phyloP scores from a whole-genome alignment of 257 asterid species.

The Solanum pimpinellifolium region DNA sequence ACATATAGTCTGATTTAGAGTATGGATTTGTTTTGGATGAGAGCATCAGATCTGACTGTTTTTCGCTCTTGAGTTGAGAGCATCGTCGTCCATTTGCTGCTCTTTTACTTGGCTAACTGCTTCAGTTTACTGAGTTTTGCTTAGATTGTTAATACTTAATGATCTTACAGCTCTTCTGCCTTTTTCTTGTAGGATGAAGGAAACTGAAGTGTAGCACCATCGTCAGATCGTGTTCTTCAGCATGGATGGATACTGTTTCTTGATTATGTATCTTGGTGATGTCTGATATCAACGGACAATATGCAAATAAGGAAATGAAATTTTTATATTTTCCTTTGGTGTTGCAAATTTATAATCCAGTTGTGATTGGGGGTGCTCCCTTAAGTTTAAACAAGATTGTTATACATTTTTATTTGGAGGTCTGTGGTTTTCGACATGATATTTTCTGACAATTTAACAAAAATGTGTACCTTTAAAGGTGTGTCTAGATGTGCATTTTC shows the following conservation, averaged over 20 bases:
- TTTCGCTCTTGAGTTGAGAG: not conserved
- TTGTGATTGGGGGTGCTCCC: not conserved
- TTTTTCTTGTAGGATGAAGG: not conserved
- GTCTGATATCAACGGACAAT: not conserved
- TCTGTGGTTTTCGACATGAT: not conserved
- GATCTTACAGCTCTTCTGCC: not conserved
- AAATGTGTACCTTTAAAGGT: not conserved
- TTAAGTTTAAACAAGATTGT: not conserved
- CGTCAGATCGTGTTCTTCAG: not conserved
- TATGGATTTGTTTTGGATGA: not conserved
- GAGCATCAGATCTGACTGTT: not conserved
- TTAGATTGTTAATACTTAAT: not conserved
- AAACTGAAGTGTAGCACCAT: not conserved
- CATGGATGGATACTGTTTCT: not conserved
- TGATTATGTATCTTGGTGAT: not conserved
- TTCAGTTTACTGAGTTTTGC: not conserved
- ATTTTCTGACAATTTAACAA: not conserved
- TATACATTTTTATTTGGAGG: not conserved
- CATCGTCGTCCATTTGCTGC: not conserved
- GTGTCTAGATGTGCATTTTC: not conserved
- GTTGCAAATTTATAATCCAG: not conserved
- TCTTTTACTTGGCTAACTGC: not conserved
- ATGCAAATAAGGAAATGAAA: not conserved
- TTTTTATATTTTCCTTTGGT: not conserved
- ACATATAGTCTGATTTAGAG: not conserved